A percentile compares a stretch with the other conserved stretches of the same genome.
Conservation (phyloP, 2,329 filamentous ascomycete genomes). For the Sordariomycetes sp. region DNA sequence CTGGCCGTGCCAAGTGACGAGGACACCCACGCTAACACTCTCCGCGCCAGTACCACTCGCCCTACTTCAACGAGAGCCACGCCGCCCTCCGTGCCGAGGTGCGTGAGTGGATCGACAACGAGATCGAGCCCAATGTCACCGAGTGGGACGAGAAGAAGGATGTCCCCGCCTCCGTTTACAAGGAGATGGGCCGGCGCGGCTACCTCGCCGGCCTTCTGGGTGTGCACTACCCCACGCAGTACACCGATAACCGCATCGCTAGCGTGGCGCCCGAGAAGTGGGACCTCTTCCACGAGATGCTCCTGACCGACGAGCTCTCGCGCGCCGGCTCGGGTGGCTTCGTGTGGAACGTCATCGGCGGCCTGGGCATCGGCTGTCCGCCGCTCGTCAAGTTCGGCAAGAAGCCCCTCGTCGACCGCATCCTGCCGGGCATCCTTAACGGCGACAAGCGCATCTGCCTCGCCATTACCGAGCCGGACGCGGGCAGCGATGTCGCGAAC, state of each 20-base stretch:
- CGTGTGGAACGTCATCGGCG: slow-evolving; percentile 93
- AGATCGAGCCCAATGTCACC: slow-evolving; percentile 81
- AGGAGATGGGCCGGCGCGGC: slow-evolving; percentile 85
- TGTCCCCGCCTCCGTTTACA: slow-evolving; percentile 83
- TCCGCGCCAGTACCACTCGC: slow-evolving; percentile 68
- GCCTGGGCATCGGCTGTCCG: slow-evolving; percentile 91
- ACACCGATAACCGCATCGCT: slow-evolving; percentile 60
- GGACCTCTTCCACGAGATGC: slow-evolving; percentile 97
- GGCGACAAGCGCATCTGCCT: slow-evolving; percentile 97
- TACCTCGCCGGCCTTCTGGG: slow-evolving; percentile 91
- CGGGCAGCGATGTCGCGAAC: slow-evolving; percentile 90
- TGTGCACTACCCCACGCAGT: slow-evolving; percentile 67
- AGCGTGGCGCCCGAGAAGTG: slow-evolving; percentile 79
- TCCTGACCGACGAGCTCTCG: slow-evolving; percentile 89
- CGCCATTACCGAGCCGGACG: slow-evolving; percentile 94
- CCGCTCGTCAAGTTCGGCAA: slow-evolving; percentile 88
- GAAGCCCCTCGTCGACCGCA: slow-evolving; percentile 73
- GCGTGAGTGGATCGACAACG: slow-evolving; percentile 80
- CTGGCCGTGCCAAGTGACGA: too few relatives aligned
- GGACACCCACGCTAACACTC: not conserved
- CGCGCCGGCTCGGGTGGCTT: slow-evolving; percentile 83
- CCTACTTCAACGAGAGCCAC: slow-evolving; percentile 93
- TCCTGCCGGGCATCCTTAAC: slow-evolving; percentile 76
- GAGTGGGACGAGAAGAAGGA: slow-evolving; percentile 96
- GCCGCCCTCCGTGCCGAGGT: slow-evolving; percentile 83